Evolutionary conservation across 2,329 filamentous ascomycete genomes (phyloP), one percentile per base, ranked within the genome.

Genomic region (Pseudocercospora vitis): DNA sequence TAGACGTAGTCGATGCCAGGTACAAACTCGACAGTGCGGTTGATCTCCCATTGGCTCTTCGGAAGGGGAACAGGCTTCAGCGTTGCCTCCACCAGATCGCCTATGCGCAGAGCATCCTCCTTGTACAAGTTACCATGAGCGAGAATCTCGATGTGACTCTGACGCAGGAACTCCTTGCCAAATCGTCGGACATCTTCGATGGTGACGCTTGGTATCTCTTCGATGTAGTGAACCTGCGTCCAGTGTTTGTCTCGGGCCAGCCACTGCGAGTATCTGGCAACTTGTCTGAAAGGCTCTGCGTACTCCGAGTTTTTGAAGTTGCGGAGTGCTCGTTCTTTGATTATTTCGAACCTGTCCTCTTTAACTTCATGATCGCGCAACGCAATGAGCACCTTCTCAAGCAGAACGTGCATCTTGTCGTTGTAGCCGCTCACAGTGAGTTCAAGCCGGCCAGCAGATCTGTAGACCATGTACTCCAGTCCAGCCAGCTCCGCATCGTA

Each of bases 401-500:
- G 74, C 19, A 99, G 80, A 0, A 96, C 90, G 0, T 88, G 79
- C 66, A 99, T 84, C 76, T 99, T 99, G 72, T 99, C 94, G 63
- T 96, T 99, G 75, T 97, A 99, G 0, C 94, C 94, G 23, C 84
- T 86, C 3, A 97, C 82, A 14, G 87, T 84, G 32, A 96, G 76
- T 53, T 88, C 85, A 24, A 97, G 70, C 0, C 91, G 91, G 26
- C 84, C 81, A 3, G 81, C 79, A 65, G 89, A 87, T 21, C 87
- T 81, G 3, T 78, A 78, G n/a, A 97, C 82, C 32, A 81, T 84
- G 68, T 97, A 97, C 56, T 88, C 83, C 39, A 99, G 73, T 0
- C 94, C 94, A 6, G 94, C 90, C 55, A 99, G 81, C 66, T 97
- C 91, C 0, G 94, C 94, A 71, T 96, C 92, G 66, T 99, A 99